Evolutionary conservation across 805 yeast species (phyloP).

Genomic region (Candida sphagnicola): DNA sequence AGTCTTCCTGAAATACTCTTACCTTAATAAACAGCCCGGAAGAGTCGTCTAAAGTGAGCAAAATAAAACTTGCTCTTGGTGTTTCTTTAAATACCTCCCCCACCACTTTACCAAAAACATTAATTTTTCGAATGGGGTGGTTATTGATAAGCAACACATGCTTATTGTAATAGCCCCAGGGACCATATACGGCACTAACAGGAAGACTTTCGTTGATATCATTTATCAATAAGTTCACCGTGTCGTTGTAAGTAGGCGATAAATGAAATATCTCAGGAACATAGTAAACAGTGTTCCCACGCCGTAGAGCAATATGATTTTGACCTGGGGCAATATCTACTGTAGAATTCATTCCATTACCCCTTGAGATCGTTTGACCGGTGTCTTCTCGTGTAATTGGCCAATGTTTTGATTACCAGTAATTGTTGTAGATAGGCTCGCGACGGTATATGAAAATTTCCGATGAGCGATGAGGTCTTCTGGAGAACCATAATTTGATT

Average conservation of each 20-base stretch:
- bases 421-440: too few species aligned
- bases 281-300: slow-evolving; percentile 20
- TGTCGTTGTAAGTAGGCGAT: slow-evolving; percentile 20
- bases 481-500: background rate
- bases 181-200: slow-evolving; percentile 15
- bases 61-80: slow-evolving; percentile 8
- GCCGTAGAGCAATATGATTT: slow-evolving; percentile 28
- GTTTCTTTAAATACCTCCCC: slow-evolving; percentile 16
- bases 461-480: slow-evolving; percentile 1
- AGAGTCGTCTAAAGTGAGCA: slow-evolving; percentile 30
- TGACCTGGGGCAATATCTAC: slow-evolving; percentile 35
- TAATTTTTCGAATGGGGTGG: slow-evolving; percentile 26
- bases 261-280: slow-evolving; percentile 32
- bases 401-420: too few species aligned
- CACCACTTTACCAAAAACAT: slow-evolving; percentile 25
- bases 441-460: too few species aligned
- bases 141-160: slow-evolving; percentile 23
- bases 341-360: slow-evolving; percentile 2
- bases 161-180: slow-evolving; percentile 9
- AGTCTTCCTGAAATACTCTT: slow-evolving; percentile 11
- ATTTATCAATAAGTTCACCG: slow-evolving; percentile 23
- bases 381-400: too few species aligned
- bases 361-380: slow-evolving; percentile 1
- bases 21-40: slow-evolving; percentile 31
- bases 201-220: slow-evolving; percentile 21